Evolutionary conservation across 1,139 yeast genomes (phyloP).

Genomic region (Pichia sp.): DNA sequence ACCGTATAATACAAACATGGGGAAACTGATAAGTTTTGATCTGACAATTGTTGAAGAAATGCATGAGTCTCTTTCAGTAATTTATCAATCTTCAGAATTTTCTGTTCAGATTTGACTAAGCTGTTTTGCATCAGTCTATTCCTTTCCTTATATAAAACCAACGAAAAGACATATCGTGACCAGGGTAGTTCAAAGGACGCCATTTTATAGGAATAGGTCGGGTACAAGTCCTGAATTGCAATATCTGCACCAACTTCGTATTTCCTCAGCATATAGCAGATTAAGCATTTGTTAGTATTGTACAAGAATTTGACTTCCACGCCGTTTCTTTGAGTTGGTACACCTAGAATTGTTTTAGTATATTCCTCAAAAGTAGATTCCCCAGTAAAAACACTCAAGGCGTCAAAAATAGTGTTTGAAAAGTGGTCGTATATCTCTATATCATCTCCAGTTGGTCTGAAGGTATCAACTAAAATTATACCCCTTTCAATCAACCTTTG

Average conservation of each 20-base stretch:
- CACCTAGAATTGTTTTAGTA: neutral
- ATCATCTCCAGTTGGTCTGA: conserved; percentile 1
- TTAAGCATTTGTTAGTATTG: conserved; percentile 1
- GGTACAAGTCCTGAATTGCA: conserved; percentile 2
- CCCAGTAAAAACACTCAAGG: conserved; percentile 6
- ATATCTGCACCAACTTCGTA: conserved; percentile 8
- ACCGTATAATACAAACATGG: conserved; percentile 29
- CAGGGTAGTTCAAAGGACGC: conserved; percentile 6
- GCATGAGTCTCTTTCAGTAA: conserved; percentile 11
- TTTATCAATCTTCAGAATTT: conserved; percentile 1
- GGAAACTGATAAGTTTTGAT: conserved; percentile 31
- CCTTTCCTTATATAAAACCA: conserved; percentile 8
- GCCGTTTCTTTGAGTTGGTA: neutral
- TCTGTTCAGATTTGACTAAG: conserved; percentile 1
- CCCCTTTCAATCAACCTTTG: conserved; percentile 7
- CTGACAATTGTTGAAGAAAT: conserved; percentile 30
- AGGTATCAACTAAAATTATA: neutral
- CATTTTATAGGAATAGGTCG: neutral
- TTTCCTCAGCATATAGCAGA: conserved; percentile 8
- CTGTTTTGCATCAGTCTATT: conserved; percentile 5
- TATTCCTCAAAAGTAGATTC: conserved; percentile 2
- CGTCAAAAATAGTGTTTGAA: conserved; percentile 1
- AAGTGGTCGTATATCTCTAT: neutral
- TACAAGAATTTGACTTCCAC: neutral
- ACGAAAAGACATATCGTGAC: conserved; percentile 4